Evolutionary conservation across 1,139 yeast genomes (phyloP).

Genomic region (Candida sp.): DNA sequence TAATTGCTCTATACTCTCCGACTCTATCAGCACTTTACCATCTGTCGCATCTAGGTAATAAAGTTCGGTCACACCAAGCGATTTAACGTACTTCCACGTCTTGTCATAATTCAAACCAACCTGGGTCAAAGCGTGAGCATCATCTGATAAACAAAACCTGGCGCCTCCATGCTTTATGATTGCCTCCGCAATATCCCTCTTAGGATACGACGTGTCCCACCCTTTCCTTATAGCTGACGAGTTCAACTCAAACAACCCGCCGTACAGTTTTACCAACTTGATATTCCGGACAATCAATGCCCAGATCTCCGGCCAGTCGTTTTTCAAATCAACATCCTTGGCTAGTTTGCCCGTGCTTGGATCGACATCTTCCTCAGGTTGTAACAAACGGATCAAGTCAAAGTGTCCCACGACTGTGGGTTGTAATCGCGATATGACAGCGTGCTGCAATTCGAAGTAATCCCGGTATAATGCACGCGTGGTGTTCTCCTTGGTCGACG

Average conservation of each 20-base stretch:
- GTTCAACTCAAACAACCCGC: conserved; percentile 82
- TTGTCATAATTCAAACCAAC: conserved; percentile 79
- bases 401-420: conserved; percentile 90
- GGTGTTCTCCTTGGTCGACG: conserved; percentile 35
- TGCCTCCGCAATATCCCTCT: conserved; percentile 60
- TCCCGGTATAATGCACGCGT: conserved; percentile 52
- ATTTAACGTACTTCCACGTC: conserved; percentile 56
- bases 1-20: conserved; percentile 24
- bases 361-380: conserved; percentile 42
- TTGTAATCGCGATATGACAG: conserved; percentile 54
- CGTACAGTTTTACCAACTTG: conserved; percentile 54
- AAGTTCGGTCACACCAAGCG: conserved; percentile 47
- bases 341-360: conserved; percentile 40
- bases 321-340: conserved; percentile 36
- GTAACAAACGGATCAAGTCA: conserved; percentile 77
- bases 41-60: conserved; percentile 54
- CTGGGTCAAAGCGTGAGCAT: conserved; percentile 80
- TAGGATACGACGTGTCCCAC: conserved; percentile 87
- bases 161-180: conserved; percentile 55
- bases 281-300: conserved; percentile 60
- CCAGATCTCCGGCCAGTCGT: conserved; percentile 79
- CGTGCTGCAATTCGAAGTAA: conserved; percentile 72
- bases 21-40: conserved; percentile 23
- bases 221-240: conserved; percentile 92
- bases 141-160: conserved; percentile 87